Evolutionary conservation across 1,284 basidiomycete genomes (phyloP), one percentile per base, ranked within the genome.

Genomic region (Tilletiopsis washingtonensis): DNA sequence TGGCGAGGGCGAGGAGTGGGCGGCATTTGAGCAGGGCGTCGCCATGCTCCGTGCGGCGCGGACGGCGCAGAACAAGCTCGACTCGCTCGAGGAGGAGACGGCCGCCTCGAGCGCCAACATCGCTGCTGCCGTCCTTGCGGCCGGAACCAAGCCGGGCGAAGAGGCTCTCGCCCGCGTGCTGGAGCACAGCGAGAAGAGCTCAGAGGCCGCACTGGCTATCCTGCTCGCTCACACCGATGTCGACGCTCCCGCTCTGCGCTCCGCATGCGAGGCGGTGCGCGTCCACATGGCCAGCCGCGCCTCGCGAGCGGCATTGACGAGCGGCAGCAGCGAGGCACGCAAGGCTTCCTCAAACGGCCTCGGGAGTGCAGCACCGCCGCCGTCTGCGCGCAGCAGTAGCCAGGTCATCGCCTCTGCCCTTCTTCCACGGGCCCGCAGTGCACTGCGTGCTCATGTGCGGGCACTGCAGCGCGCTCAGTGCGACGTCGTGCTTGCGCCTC

Each of bases 401-500:
- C n/a, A n/a, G n/a, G n/a, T n/a, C n/a, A n/a, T n/a, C n/a, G 20
- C 49, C 2, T 43, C 76, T 14, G 76, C 77, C 7, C 71, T 90
- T 23, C 79, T 91, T 4, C 69, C 77, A 1, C 76, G 76, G 20
- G 79, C 84, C 0, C 80, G 81, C 24, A 74, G 75, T 9, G 80
- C 86, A 0, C 75, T 91, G 3, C 79, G 79, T 1, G 71, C 76
- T 1, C 84, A 91, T 59, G 86, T 88, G 0, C 78, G 78, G 43
- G 76, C 83, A 0, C 84, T 85, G 40, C 91, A 97, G 65, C 74
- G 77, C 4, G 81, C 84, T 49, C 78, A 94, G 12, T 88, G 90
- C 69, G 78, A 80, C 47, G 86, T 85, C 15, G 86, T 96, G 59
- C 78, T 96, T 24, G 82, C 85, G 0, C 91, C 93, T 0, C 78